These are phyloP conservation scores for Diaporthe sp. DNA, from an alignment of 2,329 filamentous ascomycete species.

Conservation along the genomic window DNA sequence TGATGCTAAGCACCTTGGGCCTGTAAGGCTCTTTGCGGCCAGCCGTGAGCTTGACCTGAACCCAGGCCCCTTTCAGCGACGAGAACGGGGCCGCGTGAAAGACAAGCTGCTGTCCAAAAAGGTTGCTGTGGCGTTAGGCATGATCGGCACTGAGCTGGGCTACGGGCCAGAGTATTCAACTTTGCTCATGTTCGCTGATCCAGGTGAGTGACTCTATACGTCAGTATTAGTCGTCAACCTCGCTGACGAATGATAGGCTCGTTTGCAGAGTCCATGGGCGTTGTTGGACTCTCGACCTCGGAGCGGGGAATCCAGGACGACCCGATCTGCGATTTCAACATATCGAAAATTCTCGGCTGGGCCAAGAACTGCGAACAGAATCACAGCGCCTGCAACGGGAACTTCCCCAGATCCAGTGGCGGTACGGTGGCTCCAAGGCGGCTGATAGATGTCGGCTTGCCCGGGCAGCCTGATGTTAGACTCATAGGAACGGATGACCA, in stretches of 20 bases:
- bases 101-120: not conserved
- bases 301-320: not conserved
- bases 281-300: conserved; percentile 1
- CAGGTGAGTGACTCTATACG: not conserved
- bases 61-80: not conserved
- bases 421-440: not conserved
- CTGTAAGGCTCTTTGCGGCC: not conserved
- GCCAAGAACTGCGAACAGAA: conserved; percentile 2
- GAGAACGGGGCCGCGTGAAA: conserved; percentile 5
- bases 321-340: not conserved
- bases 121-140: not conserved
- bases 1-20: not conserved
- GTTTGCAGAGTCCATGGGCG: conserved; percentile 5
- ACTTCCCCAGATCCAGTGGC: not conserved
- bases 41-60: not conserved
- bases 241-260: not conserved
- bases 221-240: not conserved
- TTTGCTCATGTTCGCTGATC: conserved; percentile 3
- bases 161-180: not conserved
- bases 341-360: not conserved
- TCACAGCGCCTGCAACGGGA: conserved; percentile 4
- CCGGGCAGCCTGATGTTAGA: not conserved
- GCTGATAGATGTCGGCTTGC: conserved; percentile 2
- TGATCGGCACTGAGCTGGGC: not conserved
- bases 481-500: not conserved